phyloP scores from a whole-genome alignment of 2,329 filamentous ascomycete genomes.

The Sclerotinia sclerotiorum region DNA sequence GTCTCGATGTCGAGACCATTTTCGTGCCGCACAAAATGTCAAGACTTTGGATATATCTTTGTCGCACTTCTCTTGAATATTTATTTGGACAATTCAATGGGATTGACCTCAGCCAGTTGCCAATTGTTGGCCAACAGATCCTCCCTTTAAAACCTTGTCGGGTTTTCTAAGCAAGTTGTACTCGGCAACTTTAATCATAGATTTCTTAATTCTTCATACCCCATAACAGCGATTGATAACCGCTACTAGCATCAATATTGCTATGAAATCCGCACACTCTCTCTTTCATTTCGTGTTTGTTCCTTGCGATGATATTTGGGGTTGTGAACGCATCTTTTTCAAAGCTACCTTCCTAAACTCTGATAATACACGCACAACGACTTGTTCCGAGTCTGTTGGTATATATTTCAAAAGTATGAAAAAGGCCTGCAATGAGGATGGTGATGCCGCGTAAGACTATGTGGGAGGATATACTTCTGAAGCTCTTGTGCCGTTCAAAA shows the following conservation, averaged over 20 bases:
- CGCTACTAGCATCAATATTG: not conserved
- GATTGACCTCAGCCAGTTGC: too few relatives aligned
- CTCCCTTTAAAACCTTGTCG: not conserved
- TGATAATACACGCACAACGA: conserved; percentile 35
- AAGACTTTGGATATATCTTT: not conserved
- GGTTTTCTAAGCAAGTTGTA: not conserved
- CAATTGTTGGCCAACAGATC: not conserved
- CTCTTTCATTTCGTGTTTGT: not conserved
- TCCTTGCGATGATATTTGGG: not conserved
- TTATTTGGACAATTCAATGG: too few relatives aligned
- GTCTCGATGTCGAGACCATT: not conserved
- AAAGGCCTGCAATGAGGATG: conserved; percentile 32
- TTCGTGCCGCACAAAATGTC: not conserved
- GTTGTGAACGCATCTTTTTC: conserved; percentile 23
- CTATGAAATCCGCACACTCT: not conserved
- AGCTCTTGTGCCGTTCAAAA: conserved; percentile 30
- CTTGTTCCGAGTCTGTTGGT: conserved; percentile 36
- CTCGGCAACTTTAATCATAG: not conserved
- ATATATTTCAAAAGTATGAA: conserved; percentile 36
- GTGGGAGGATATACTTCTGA: conserved; percentile 27
- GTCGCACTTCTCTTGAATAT: not conserved
- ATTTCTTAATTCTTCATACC: not conserved
- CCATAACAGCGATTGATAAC: not conserved
- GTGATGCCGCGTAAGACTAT: conserved; percentile 36
- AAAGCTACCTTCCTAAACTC: conserved; percentile 34